phyloP scores from a whole-genome alignment of 345 rosid species.

The Adansonia digitata region DNA sequence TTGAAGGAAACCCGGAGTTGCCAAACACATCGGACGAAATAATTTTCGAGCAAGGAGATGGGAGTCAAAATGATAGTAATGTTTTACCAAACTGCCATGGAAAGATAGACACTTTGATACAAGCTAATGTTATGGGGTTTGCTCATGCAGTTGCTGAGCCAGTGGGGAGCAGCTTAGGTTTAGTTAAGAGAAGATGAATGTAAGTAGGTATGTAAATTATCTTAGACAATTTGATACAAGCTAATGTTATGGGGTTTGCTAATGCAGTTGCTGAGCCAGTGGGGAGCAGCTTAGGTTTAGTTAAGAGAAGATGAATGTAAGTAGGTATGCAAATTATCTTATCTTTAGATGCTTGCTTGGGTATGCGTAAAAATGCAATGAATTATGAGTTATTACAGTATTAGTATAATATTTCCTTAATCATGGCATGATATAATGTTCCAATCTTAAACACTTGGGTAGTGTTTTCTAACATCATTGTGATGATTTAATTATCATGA shows the following conservation, averaged over 20 bases:
- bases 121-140: slow-evolving; percentile 29
- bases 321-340: not conserved
- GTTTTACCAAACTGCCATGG: not conserved
- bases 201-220: not conserved
- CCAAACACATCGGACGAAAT: not conserved
- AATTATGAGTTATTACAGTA: too few species aligned
- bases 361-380: too few species aligned
- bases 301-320: slow-evolving; percentile 32
- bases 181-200: slow-evolving; percentile 35
- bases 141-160: slow-evolving; percentile 14
- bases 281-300: slow-evolving; percentile 9
- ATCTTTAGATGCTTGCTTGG: too few species aligned
- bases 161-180: slow-evolving; percentile 11
- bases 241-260: not conserved
- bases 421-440: too few species aligned
- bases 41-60: slow-evolving; percentile 6
- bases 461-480: too few species aligned
- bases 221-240: not conserved
- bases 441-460: too few species aligned
- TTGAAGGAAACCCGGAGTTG: slow-evolving; percentile 13
- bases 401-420: too few species aligned
- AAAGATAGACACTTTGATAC: slow-evolving; percentile 31
- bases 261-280: not conserved
- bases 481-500: too few species aligned
- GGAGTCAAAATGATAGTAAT: not conserved